These are phyloP conservation scores for Thelonectria olida DNA, from an alignment of 2,329 filamentous ascomycete genomes.

Conservation along the genomic window DNA sequence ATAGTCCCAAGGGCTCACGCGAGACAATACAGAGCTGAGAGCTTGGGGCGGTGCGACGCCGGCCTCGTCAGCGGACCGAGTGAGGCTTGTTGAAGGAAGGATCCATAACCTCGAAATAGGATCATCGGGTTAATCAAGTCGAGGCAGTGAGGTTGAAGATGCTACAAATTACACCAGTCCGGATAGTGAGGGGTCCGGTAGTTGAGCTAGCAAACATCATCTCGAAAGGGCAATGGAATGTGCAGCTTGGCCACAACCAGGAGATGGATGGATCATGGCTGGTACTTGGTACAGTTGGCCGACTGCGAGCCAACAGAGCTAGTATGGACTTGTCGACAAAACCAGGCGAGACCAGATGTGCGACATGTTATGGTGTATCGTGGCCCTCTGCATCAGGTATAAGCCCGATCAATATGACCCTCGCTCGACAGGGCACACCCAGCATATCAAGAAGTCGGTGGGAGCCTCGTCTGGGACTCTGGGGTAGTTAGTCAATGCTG, in stretches of 20 bases:
- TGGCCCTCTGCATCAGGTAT: conserved; percentile 12
- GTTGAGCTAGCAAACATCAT: not conserved
- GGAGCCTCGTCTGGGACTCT: conserved; percentile 7
- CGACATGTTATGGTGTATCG: conserved; percentile 18
- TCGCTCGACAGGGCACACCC: conserved; percentile 3
- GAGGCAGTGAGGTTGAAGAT: not conserved
- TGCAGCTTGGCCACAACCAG: not conserved
- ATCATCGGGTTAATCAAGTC: not conserved
- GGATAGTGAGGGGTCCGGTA: not conserved
- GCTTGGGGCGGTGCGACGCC: conserved; percentile 13
- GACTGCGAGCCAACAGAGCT: not conserved
- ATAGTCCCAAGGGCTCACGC: conserved; percentile 13
- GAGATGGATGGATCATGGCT: not conserved
- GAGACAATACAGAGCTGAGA: conserved; percentile 9
- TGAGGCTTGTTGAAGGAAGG: not conserved
- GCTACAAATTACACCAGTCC: not conserved
- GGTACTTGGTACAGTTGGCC: not conserved
- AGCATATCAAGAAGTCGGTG: conserved; percentile 15
- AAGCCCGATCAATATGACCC: conserved; percentile 9
- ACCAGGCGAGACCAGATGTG: conserved; percentile 15
- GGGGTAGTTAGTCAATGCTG: not conserved
- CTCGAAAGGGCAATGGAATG: not conserved
- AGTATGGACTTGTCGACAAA: conserved; percentile 1
- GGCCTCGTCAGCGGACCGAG: conserved; percentile 2
- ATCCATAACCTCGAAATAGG: conserved; percentile 6